Base-by-base conservation (phyloP, 805 yeast species). In the Allodekkera sacchari region DNA sequence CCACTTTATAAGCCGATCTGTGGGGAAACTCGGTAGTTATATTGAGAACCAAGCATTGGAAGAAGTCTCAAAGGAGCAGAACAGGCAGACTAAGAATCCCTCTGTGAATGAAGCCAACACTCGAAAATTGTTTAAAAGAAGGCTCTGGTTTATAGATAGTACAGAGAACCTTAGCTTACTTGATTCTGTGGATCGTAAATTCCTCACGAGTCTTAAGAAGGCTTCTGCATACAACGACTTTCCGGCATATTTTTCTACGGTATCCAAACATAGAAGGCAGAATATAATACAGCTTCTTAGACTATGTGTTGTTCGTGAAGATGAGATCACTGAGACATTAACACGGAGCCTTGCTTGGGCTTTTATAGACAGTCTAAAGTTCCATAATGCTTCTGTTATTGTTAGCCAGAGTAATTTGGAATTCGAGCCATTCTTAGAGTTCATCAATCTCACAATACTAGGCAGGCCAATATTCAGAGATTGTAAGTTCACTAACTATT, bases 361-460 rank as follows among this genome's bases (percentile, higher is more conserved):
- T 11, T 11, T 39, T 4, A 22, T 34, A 3, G 27, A 32, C 14
- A 16, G 18, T 6, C 37, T 31, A 23, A 35, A 41, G 41, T 38
- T 40, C 19, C 30, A 36, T 18, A 34, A 20, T 11, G 44, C 44
- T 8, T 24, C 44, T 3, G 32, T 28, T 22, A 25, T 42, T n/a
- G 28, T 42, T 5, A n/a, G n/a, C 10, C 30, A 14, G 15, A 13
- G 29, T 29, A 25, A 34, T 22, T 21, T 29, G 11, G 22, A 25
- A 1, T 39, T 42, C 12, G 29, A 35, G 10, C 30, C 34, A 9
- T 23, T 39, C 3, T 14, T 37, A 4, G 12, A 30, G 9, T 31
- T 25, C 12, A 7, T 42, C 9, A 37, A 42, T 21, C 19, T 30
- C 5, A 3, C 35, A 8, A 12, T 42, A n/a, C 18, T 24, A 7